Evolutionary conservation across 1,284 basidiomycete species (phyloP).

Genomic region (Volvariella volvacea): DNA sequence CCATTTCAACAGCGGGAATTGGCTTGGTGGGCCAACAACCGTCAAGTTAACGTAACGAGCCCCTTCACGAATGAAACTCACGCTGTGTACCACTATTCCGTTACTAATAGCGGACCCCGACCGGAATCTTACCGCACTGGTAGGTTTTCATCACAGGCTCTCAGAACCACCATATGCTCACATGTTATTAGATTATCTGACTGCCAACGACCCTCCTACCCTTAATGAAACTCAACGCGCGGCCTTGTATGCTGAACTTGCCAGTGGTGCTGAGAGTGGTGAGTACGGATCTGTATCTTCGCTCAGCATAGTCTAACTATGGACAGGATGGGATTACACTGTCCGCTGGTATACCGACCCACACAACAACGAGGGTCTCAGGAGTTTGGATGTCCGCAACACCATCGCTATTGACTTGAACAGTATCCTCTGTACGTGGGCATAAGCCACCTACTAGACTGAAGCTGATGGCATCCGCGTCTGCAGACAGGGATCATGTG

Average conservation of each 20-base stretch:
- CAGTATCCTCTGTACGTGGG: slow-evolving; percentile 70
- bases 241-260: slow-evolving; percentile 83
- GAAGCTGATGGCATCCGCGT: background rate
- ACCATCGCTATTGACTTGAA: slow-evolving; percentile 79
- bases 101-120: slow-evolving; percentile 81
- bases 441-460: background rate
- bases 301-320: background rate
- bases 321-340: slow-evolving; percentile 39
- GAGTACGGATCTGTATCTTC: slow-evolving; percentile 3
- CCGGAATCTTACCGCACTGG: slow-evolving; percentile 74
- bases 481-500: slow-evolving; percentile 55
- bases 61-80: slow-evolving; percentile 66
- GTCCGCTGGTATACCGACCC: slow-evolving; percentile 40
- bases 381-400: slow-evolving; percentile 66
- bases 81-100: slow-evolving; percentile 66
- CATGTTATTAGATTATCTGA: slow-evolving; percentile 57
- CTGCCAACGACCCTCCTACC: slow-evolving; percentile 58
- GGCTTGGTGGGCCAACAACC: slow-evolving; percentile 75
- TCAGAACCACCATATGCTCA: slow-evolving; percentile 1
- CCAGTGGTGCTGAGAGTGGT: slow-evolving; percentile 82
- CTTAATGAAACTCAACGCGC: slow-evolving; percentile 57
- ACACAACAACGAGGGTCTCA: slow-evolving; percentile 50
- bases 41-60: slow-evolving; percentile 67
- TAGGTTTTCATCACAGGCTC: slow-evolving; percentile 14
- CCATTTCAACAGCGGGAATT: slow-evolving; percentile 55